These are phyloP conservation scores for Beauveria sp. DNA, from an alignment of 2,329 filamentous ascomycete genomes.

Conservation along the genomic window DNA sequence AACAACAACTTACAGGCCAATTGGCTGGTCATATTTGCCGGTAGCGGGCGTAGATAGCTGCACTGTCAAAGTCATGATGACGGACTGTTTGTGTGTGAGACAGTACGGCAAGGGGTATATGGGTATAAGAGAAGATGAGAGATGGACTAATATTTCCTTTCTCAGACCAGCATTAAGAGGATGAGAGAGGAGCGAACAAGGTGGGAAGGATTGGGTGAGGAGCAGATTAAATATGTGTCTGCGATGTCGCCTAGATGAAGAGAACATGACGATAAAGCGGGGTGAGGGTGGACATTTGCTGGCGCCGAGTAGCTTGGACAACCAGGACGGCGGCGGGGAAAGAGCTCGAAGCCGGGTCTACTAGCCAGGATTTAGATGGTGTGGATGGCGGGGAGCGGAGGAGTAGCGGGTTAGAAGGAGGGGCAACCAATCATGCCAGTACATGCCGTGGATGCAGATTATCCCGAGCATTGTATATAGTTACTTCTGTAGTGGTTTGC, in stretches of 20 bases:
- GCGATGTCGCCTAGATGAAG: neutral
- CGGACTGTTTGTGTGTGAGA: slow-evolving; percentile 14
- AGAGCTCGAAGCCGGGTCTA: neutral
- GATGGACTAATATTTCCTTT: neutral
- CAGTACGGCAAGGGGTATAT: slow-evolving; percentile 15
- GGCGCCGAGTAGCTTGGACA: slow-evolving; percentile 3
- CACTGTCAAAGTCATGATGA: slow-evolving; percentile 41
- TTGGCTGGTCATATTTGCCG: slow-evolving; percentile 51
- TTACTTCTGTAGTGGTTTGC: neutral
- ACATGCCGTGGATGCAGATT: too few species aligned
- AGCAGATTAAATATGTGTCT: slow-evolving; percentile 8
- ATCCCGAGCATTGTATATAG: neutral
- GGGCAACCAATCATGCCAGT: neutral
- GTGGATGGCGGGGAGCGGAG: neutral
- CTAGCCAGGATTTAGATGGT: too few species aligned
- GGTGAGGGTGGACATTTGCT: neutral
- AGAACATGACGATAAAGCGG: slow-evolving; percentile 8
- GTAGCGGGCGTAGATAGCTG: slow-evolving; percentile 62
- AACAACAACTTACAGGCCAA: slow-evolving; percentile 46
- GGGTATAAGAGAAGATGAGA: slow-evolving; percentile 12
- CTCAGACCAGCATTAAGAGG: neutral
- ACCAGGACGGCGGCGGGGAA: neutral
- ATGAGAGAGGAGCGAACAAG: neutral
- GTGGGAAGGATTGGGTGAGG: neutral
- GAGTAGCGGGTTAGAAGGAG: neutral